Percentiles rank a stretch among this genome's conserved stretches.
These are phyloP conservation scores for Aphanomyces astaci DNA, from an alignment of 352 stramenopile species.

Conservation along the genomic window DNA sequence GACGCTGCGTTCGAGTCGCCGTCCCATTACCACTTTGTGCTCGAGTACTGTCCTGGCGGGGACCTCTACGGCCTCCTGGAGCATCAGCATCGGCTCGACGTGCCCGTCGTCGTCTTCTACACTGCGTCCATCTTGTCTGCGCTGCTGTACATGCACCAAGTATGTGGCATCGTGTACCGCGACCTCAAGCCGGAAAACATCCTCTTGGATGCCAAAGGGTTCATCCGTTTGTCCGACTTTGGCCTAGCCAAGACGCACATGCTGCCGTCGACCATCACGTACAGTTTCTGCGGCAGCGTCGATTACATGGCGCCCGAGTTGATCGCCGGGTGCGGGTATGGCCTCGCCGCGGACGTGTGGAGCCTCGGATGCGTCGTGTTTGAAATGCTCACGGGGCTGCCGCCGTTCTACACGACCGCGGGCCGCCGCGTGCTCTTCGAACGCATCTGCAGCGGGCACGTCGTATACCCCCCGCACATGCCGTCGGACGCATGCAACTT, in stretches of 20 bases:
- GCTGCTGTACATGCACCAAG: constrained; percentile 82
- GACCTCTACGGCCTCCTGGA: constrained; percentile 90
- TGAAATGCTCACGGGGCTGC: constrained; percentile 74
- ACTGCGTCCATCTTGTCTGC: constrained; percentile 94
- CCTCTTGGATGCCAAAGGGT: constrained; percentile 84
- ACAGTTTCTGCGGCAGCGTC: constrained; percentile 63
- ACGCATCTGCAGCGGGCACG: constrained; percentile 91
- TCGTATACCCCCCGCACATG: constrained; percentile 90
- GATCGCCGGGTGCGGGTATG: constrained; percentile 61
- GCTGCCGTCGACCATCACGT: constrained; percentile 42
- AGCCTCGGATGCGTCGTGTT: constrained; percentile 87
- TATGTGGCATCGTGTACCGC: constrained; percentile 69
- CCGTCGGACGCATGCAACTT: constrained; percentile 50
- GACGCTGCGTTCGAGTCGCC: constrained; percentile 17
- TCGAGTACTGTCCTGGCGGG: constrained; percentile 63
- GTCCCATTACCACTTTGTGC: constrained; percentile 41
- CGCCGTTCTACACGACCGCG: constrained; percentile 90
- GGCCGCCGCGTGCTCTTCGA: constrained; percentile 90
- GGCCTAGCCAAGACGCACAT: constrained; percentile 65
- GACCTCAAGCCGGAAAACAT: constrained; percentile 91
- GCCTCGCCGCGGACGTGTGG: constrained; percentile 70
- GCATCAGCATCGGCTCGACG: constrained; percentile 88
- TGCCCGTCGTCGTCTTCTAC: constrained; percentile 93
- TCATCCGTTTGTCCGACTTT: constrained; percentile 80
- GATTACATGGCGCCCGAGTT: constrained; percentile 84